phyloP scores from a whole-genome alignment of 192 early-diverging fungal genomes.

The Coemansia nantahalensis region DNA sequence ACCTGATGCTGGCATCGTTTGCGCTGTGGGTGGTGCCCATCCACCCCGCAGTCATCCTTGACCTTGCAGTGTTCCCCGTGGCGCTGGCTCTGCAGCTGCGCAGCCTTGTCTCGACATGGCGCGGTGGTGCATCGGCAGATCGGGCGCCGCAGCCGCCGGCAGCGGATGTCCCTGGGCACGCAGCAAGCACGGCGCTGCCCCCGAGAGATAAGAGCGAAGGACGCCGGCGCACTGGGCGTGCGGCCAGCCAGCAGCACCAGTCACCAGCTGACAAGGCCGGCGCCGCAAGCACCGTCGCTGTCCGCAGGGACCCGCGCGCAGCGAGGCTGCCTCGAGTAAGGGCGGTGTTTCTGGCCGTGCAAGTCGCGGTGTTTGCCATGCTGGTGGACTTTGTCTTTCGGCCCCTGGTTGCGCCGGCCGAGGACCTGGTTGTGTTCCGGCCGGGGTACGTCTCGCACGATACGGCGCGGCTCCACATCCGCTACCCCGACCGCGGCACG shows the following conservation, averaged over 20 bases:
- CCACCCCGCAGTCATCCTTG: constrained; percentile 27
- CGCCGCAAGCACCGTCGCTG: too few species aligned
- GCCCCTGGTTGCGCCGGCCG: constrained; percentile 27
- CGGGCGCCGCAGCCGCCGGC: too few species aligned
- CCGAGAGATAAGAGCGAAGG: too few species aligned
- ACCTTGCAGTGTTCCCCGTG: constrained; percentile 45
- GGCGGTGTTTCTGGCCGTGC: constrained; percentile 20
- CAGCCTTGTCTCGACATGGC: constrained; percentile 23
- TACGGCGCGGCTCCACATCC: constrained; percentile 39
- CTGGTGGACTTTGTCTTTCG: constrained; percentile 51
- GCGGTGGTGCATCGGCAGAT: not conserved
- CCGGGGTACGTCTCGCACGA: constrained; percentile 43
- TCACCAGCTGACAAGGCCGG: too few species aligned
- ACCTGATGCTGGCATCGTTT: constrained; percentile 34
- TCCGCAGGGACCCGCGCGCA: too few species aligned
- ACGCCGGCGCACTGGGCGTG: too few species aligned
- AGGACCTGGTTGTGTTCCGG: constrained; percentile 34
- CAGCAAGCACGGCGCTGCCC: too few species aligned
- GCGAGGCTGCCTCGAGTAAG: too few species aligned
- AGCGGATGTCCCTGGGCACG: too few species aligned
- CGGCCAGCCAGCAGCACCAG: too few species aligned
- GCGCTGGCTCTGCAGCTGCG: constrained; percentile 33
- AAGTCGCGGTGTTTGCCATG: constrained; percentile 41
- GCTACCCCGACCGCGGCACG: constrained; percentile 30
- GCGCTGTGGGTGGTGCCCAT: constrained; percentile 43